phyloP scores from a whole-genome alignment of 1,284 basidiomycete genomes.

The Irpex sp. region DNA sequence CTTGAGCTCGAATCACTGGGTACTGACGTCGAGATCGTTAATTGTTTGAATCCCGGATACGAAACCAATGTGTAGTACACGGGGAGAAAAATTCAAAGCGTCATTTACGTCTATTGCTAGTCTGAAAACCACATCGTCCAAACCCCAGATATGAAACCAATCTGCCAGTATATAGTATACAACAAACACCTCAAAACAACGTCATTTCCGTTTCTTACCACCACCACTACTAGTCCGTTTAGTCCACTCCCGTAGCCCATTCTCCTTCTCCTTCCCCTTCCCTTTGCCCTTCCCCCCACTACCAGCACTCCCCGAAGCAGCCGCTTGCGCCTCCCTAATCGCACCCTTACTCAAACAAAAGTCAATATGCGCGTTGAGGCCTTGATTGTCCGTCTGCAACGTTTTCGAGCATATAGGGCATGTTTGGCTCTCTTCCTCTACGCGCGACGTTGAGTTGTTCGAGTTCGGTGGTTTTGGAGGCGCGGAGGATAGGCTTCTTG shows the following conservation, averaged over 20 bases:
- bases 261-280: not conserved
- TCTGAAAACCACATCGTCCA: too few relatives aligned
- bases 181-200: too few relatives aligned
- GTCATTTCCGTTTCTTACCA: not conserved
- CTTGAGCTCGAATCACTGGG: not conserved
- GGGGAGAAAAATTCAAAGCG: too few relatives aligned
- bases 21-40: too few relatives aligned
- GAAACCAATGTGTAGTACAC: too few relatives aligned
- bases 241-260: not conserved
- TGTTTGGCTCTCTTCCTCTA: conserved; percentile 20
- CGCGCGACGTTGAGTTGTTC: not conserved
- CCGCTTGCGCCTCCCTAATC: conserved; percentile 61
- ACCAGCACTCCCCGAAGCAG: conserved; percentile 1
- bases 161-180: too few relatives aligned
- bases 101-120: too few relatives aligned
- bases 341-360: conserved; percentile 72
- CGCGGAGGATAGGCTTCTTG: too few relatives aligned
- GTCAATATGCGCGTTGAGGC: conserved; percentile 72
- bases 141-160: not conserved
- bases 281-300: too few relatives aligned
- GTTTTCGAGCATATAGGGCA: conserved; percentile 67
- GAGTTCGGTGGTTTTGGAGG: too few relatives aligned
- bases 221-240: not conserved
- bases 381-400: conserved; percentile 59
- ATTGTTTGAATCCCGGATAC: too few relatives aligned